Conservation (phyloP, 208 protist species). For the Angomonas deanei region DNA sequence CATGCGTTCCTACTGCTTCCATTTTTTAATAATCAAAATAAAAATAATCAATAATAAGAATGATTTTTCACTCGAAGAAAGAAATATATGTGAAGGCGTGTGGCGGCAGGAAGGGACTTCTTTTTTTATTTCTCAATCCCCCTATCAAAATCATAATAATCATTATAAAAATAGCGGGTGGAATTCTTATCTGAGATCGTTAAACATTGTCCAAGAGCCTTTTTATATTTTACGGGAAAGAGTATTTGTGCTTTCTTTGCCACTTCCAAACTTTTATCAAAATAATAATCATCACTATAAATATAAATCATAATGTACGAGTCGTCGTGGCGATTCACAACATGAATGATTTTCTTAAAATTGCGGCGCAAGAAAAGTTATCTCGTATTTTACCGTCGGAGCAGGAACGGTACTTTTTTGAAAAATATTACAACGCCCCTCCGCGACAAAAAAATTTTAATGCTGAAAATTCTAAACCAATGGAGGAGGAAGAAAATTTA, state of each 20-base stretch:
- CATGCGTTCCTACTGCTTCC: not conserved
- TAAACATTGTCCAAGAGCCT: not conserved
- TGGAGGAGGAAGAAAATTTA: not conserved
- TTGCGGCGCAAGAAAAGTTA: not conserved
- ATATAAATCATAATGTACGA: not conserved
- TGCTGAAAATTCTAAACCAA: not conserved
- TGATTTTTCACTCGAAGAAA: not conserved
- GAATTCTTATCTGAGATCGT: not conserved
- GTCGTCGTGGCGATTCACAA: not conserved
- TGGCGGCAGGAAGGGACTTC: not conserved
- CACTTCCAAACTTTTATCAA: not conserved
- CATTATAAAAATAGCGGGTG: conserved; percentile 3
- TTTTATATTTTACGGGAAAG: conserved; percentile 2
- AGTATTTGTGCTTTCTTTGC: not conserved
- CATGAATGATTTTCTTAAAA: not conserved
- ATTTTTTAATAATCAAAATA: conserved; percentile 1
- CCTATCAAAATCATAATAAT: not conserved
- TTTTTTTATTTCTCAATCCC: not conserved
- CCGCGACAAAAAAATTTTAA: too few relatives aligned
- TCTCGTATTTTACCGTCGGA: not conserved
- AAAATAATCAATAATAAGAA: conserved; percentile 4
- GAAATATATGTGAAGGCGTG: not conserved
- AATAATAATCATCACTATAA: not conserved
- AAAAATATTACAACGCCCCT: not conserved
- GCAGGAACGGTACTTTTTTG: not conserved